These are phyloP conservation scores for Elongisporangium anandrum DNA, from an alignment of 352 stramenopile genomes.

Conservation along the genomic window DNA sequence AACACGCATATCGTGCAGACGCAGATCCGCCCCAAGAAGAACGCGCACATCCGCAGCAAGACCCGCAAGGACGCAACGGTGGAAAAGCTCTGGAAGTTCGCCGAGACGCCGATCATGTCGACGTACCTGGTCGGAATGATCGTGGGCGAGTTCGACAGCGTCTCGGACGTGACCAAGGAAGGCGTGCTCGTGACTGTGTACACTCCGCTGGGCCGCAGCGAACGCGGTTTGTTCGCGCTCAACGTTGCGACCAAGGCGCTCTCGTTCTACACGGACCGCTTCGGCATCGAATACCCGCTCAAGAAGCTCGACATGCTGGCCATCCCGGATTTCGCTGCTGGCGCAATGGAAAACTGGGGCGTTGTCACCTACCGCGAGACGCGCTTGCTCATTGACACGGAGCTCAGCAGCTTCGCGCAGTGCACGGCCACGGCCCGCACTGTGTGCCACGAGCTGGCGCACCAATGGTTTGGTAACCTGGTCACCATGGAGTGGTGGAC, in stretches of 20 bases:
- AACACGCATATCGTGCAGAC: conserved; percentile 96
- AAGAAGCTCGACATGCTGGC: conserved; percentile 98
- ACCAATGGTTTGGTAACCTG: conserved; percentile 97
- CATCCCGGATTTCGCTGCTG: conserved; percentile 96
- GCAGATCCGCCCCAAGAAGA: conserved; percentile 47
- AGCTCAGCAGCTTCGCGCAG: conserved; percentile 60
- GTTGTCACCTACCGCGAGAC: conserved; percentile 97
- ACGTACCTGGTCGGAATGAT: conserved; percentile 94
- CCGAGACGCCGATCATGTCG: conserved; percentile 95
- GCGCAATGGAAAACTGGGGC: conserved; percentile 96
- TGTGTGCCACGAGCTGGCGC: conserved; percentile 97
- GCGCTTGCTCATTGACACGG: conserved; percentile 82
- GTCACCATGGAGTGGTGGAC: conserved; percentile 99
- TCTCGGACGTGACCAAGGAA: conserved; percentile 86
- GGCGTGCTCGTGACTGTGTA: conserved; percentile 95
- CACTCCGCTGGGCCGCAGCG: conserved; percentile 90
- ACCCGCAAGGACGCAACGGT: conserved; percentile 24
- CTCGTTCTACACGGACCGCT: conserved; percentile 69
- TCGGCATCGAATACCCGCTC: conserved; percentile 91
- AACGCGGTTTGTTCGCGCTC: conserved; percentile 91
- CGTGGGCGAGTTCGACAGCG: conserved; percentile 96
- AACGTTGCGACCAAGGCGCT: conserved; percentile 56
- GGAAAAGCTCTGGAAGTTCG: conserved; percentile 82
- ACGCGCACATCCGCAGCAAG: conserved; percentile 44
- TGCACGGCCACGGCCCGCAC: conserved; percentile 89